Conservation (phyloP, 2,329 filamentous ascomycete genomes). For the Aureobasidium sp. region DNA sequence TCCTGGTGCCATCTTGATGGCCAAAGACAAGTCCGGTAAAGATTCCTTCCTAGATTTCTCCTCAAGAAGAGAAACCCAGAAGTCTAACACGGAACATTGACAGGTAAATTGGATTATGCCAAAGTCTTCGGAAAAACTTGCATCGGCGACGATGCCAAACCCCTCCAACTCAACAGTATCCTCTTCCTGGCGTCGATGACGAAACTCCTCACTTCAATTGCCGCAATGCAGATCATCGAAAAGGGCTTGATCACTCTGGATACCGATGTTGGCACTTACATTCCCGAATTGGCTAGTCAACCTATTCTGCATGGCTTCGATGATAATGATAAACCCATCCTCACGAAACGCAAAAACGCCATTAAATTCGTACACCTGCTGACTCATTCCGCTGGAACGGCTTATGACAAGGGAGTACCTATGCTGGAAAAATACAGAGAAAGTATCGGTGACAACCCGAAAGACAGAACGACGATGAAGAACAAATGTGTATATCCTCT, state of each 20-base stretch:
- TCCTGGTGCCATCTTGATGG: too few species aligned
- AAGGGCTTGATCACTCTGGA: too few species aligned
- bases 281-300: too few species aligned
- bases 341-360: slow-evolving; percentile 26
- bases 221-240: too few species aligned
- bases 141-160: slow-evolving; percentile 14
- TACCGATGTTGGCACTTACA: too few species aligned
- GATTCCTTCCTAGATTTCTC: neutral
- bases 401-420: slow-evolving; percentile 37
- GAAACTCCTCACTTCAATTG: too few species aligned
- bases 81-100: too few species aligned
- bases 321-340: slow-evolving; percentile 28
- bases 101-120: slow-evolving; percentile 23
- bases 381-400: slow-evolving; percentile 41
- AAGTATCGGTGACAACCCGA: slow-evolving; percentile 14
- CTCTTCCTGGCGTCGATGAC: slow-evolving; percentile 28
- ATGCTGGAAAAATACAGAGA: neutral
- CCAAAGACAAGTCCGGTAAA: slow-evolving; percentile 16
- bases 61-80: neutral
- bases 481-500: slow-evolving; percentile 37
- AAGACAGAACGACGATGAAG: slow-evolving; percentile 18
- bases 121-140: slow-evolving; percentile 21
- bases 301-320: slow-evolving; percentile 30
- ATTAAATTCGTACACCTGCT: slow-evolving; percentile 46
- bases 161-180: slow-evolving; percentile 22